Evolutionary conservation across 164 flowering plant species (phyloP), one percentile per base, ranked within the genome.

Genomic region (Vitis cinerea): DNA sequence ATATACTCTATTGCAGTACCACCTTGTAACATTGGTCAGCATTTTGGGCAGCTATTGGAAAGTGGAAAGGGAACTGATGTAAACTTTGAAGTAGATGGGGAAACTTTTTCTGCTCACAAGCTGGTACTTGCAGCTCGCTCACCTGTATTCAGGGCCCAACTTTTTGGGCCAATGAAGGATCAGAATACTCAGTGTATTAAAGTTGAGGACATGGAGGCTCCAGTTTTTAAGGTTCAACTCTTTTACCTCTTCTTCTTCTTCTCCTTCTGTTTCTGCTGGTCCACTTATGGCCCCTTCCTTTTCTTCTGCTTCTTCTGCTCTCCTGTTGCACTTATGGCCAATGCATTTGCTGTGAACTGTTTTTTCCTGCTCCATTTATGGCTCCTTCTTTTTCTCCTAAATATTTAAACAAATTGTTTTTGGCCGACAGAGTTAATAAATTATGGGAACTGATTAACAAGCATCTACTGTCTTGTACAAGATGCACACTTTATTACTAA

Each of bases 101-200:
- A 93, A 81, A 75, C 50, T 1, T 87, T 87, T 84, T 50, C 84
- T 65, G 92, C 95, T 9, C 97, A 93, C 77, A 93, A 91, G 74
- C 61, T 93, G 82, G 89, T 93, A 37, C 90, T 93, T 75, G 97
- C 98, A 16, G 92, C 92, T 52, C 89, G 98, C 2, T 93, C 98
- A 50, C 97, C 94, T 61, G 98, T 93, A 19, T 93, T 93, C 77
- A 83, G 88, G 77, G 98, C 98, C 23, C 98, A 93, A 76, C 89
- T 91, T 73, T 91, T 84, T 85, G 94, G 97, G 48, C 94, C 90
- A 23, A 80, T 87, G 87, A 89, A 83, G 71, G 93, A 88, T 79
- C 82, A 61, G 61, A 85, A 83, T 65, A 83, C 87, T 1, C 60
- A 79, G 63, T 80, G 77, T 61, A 86, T 93, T 61, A 84, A 79